Evolutionary conservation across 2,329 filamentous ascomycete genomes (phyloP), one percentile per base, ranked within the genome.

Genomic region (Ceratocystis albifundus): DNA sequence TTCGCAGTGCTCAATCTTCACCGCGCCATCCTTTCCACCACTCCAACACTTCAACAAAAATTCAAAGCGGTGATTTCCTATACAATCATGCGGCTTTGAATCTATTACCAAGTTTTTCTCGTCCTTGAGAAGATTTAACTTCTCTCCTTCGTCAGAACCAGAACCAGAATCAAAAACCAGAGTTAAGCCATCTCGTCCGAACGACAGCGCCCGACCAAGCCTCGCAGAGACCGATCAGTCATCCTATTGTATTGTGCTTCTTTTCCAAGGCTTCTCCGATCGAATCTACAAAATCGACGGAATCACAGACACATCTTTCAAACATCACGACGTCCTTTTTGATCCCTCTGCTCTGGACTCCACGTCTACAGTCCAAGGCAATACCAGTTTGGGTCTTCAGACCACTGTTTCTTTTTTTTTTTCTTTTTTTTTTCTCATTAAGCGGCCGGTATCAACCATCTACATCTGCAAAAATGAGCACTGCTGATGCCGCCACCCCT

Each of bases 251-350:
- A n/a, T 30, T 32, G 53, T 59, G 53, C 28, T 59, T 25, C 22
- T 59, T 59, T 59, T 30, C 8, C 28, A 15, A 32, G 8, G 22
- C 20, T 28, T 10, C 17, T n/a, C 28, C 53, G 53, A 59, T 59
- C 53, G 15, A 17, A 59, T 25, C 48, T 53, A 53, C 48, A 25
- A 53, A 25, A 1, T 20, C 28, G 53, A 30, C 53, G 25, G 53
- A 59, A 7, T 4, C 64, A 61, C 30, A 57, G 7, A 36, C 17
- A 59, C 64, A 61, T 17, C 25, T 50, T 46, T 59, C 30, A 50
- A 64, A 61, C 59, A 64, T 44, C 66, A 65, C 69, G 59, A 57
- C 45, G 48, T 65, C 68, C 59, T 50, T 48, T 30, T 64, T 66
- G 46, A 25, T 65, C 61, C 61, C 67, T 65, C 65, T 28, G 25